Evolutionary conservation across 176 grass and related monocot genomes (phyloP).

Genomic region (Musa troglodytarum): DNA sequence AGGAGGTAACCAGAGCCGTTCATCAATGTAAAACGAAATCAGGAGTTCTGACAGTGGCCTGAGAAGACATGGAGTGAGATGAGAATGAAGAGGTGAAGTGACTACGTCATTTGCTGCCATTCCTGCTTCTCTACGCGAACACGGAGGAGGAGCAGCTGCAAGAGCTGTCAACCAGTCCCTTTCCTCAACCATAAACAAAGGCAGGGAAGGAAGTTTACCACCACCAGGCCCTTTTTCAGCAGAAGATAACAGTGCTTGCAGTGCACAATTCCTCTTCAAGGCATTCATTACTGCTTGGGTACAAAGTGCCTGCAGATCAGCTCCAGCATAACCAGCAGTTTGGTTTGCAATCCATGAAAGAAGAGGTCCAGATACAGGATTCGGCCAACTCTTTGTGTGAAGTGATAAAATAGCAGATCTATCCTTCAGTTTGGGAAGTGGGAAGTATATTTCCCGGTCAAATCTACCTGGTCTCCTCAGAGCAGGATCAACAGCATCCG

Average conservation of each 20-base stretch:
- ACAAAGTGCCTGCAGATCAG: conserved; percentile 89
- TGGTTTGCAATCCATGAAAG: conserved; percentile 72
- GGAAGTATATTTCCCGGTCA: conserved; percentile 98
- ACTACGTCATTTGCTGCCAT: conserved; percentile 67
- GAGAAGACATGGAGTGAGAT: conserved; percentile 64
- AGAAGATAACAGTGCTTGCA: conserved; percentile 57
- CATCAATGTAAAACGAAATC: conserved; percentile 67
- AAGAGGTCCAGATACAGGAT: conserved; percentile 54
- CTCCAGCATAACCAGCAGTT: conserved; percentile 91
- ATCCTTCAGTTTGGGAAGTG: conserved; percentile 67
- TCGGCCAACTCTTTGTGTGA: conserved; percentile 89
- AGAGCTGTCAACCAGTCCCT: conserved; percentile 83
- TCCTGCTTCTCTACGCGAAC: conserved; percentile 86
- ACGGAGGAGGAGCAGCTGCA: conserved; percentile 81
- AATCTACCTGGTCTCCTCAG: conserved; percentile 93
- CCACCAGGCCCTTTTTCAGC: conserved; percentile 56
- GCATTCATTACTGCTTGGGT: conserved; percentile 95
- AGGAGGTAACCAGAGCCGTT: conserved; percentile 74
- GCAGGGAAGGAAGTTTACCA: conserved; percentile 56
- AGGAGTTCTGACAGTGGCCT: conserved; percentile 63
- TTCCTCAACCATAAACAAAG: conserved; percentile 65
- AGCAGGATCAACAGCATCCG: conserved; percentile 93
- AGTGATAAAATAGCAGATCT: conserved; percentile 86
- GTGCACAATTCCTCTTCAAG: conserved; percentile 69
- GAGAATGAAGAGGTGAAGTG: conserved; percentile 56